Percentiles rank a stretch among this genome's conserved stretches.
phyloP scores from a whole-genome alignment of 2,329 filamentous ascomycete genomes.

The Tolypocladium ophioglossoides region DNA sequence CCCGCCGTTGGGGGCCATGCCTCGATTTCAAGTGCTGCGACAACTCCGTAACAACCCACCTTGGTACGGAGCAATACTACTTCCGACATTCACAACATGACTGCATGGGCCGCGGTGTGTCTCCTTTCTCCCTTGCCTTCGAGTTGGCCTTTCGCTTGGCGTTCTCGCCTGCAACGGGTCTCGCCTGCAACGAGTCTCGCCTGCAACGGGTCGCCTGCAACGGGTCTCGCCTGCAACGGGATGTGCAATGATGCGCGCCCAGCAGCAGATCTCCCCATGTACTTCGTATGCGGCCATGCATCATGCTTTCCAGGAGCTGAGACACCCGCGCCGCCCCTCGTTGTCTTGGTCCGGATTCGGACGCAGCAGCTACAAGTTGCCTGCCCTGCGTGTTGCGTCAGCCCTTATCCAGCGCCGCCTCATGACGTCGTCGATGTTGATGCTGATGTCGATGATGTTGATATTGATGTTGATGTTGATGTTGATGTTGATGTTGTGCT shows the following conservation, averaged over 20 bases:
- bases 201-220: too few relatives aligned
- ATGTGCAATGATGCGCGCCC: background rate
- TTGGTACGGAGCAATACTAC: too few relatives aligned
- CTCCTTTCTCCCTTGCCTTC: background rate
- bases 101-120: background rate
- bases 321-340: background rate
- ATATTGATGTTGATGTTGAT: background rate
- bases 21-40: too few relatives aligned
- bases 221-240: background rate
- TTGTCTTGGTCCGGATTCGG: too few relatives aligned
- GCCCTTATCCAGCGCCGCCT: background rate
- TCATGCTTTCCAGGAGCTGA: background rate
- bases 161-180: too few relatives aligned
- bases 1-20: background rate
- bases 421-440: too few relatives aligned
- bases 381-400: background rate
- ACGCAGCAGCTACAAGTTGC: background rate
- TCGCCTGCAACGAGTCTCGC: too few relatives aligned
- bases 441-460: too few relatives aligned
- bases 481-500: background rate
- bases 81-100: background rate
- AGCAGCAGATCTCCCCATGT: background rate
- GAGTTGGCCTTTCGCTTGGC: background rate
- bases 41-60: background rate
- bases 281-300: background rate